phyloP scores from a whole-genome alignment of 257 asterid genomes.

The Nyctanthes arbortristis region DNA sequence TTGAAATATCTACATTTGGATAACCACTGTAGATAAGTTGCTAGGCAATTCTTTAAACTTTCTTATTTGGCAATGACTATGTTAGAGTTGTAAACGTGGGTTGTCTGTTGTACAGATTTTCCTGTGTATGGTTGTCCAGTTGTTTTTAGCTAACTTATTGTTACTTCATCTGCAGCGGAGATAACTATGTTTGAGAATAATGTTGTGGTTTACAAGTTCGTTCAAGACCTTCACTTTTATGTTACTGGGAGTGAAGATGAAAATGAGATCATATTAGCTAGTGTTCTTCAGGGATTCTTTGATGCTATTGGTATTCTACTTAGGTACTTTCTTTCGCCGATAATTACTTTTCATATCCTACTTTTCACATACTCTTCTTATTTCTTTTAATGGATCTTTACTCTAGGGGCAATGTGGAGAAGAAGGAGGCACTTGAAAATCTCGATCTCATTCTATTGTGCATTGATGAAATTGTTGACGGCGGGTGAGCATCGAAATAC shows the following conservation, averaged over 20 bases:
- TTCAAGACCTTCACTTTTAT: slow-evolving; percentile 79
- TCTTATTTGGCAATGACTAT: neutral
- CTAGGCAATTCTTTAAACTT: neutral
- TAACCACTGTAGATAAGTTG: neutral
- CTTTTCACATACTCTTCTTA: slow-evolving; percentile 11
- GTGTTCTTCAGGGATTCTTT: slow-evolving; percentile 77
- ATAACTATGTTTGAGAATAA: slow-evolving; percentile 69
- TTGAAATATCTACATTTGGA: neutral
- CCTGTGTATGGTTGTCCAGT: neutral
- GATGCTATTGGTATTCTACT: slow-evolving; percentile 78
- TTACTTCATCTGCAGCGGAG: slow-evolving; percentile 53
- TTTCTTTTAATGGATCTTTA: slow-evolving; percentile 15
- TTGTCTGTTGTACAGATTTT: neutral
- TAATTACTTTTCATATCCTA: slow-evolving; percentile 6
- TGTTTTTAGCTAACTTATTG: slow-evolving; percentile 8
- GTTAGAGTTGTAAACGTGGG: neutral
- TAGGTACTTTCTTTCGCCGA: slow-evolving; percentile 59
- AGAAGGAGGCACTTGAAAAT: slow-evolving; percentile 79
- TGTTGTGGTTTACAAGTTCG: slow-evolving; percentile 68
- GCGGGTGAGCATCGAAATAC: slow-evolving; percentile 71
- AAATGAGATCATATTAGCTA: slow-evolving; percentile 70
- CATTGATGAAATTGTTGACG: slow-evolving; percentile 82
- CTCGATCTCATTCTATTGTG: slow-evolving; percentile 81
- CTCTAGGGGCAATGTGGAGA: slow-evolving; percentile 69
- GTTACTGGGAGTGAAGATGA: slow-evolving; percentile 81